A percentile compares a stretch with the other conserved stretches of the same genome.
Evolutionary conservation across 1,284 basidiomycete genomes (phyloP).

Genomic region (Papiliotrema terrestris): DNA sequence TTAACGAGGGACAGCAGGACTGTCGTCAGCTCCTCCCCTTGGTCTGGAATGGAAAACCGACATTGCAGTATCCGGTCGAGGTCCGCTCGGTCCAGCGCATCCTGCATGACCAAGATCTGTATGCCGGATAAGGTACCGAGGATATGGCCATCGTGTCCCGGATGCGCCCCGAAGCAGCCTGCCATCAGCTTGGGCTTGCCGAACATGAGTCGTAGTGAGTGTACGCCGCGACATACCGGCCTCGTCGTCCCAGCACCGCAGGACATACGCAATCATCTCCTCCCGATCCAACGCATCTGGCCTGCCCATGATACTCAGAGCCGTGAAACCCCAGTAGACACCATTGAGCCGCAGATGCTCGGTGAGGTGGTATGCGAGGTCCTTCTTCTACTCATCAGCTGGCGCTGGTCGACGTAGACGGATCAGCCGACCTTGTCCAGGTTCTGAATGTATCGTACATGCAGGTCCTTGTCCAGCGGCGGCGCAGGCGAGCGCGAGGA

Average conservation of each 20-base stretch:
- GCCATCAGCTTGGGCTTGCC: too few relatives aligned
- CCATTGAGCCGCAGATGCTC: conserved; percentile 93
- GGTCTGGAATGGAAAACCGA: conserved; percentile 33
- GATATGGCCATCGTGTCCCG: conserved; percentile 88
- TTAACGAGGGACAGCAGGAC: conserved; percentile 79
- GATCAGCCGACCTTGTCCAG: conserved; percentile 58
- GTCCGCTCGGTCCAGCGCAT: conserved; percentile 71
- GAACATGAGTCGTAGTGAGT: too few relatives aligned
- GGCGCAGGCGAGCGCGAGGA: not conserved
- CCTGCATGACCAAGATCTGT: conserved; percentile 83
- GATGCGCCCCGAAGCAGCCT: conserved; percentile 91
- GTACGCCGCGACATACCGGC: conserved; percentile 67
- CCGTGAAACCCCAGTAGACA: conserved; percentile 93
- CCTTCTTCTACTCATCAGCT: conserved; percentile 60
- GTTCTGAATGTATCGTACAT: conserved; percentile 69
- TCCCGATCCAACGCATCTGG: conserved; percentile 73
- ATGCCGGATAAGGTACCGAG: conserved; percentile 84
- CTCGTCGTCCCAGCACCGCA: conserved; percentile 90
- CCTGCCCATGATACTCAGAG: conserved; percentile 73
- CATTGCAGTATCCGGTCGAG: conserved; percentile 67
- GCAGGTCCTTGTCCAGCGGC: conserved; percentile 52
- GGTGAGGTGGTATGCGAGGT: conserved; percentile 88
- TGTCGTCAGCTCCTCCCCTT: conserved; percentile 38
- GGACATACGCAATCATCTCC: conserved; percentile 83
- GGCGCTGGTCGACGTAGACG: not conserved